Conservation (phyloP, 306 rosid species). For the Fragaria iinumae region DNA sequence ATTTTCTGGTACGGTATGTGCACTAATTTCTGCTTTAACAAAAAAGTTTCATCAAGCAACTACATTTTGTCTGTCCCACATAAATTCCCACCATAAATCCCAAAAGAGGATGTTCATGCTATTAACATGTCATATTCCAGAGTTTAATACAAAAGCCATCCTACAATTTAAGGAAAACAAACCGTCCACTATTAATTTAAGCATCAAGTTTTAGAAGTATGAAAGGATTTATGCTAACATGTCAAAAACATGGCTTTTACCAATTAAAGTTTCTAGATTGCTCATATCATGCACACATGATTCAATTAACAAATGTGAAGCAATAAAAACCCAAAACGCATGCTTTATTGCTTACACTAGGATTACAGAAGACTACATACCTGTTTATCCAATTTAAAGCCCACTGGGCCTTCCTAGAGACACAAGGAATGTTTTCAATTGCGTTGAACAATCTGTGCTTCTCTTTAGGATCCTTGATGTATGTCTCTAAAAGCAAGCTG, state of each 20-base stretch:
- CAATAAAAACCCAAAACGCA: not conserved
- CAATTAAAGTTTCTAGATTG: not conserved
- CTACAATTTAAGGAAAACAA: not conserved
- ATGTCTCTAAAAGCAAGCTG: slow-evolving; percentile 89
- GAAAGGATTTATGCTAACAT: not conserved
- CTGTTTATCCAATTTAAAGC: slow-evolving; percentile 82
- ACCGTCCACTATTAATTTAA: not conserved
- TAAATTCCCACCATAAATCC: not conserved
- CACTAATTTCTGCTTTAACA: not conserved
- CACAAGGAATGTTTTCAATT: slow-evolving; percentile 74
- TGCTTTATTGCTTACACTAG: not conserved
- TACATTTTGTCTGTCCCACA: not conserved
- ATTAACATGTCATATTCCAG: not conserved
- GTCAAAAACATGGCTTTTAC: not conserved
- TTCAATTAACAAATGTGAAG: not conserved
- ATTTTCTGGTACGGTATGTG: not conserved
- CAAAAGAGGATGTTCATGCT: not conserved
- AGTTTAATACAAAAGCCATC: not conserved
- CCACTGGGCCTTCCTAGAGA: slow-evolving; percentile 86
- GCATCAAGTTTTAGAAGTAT: not conserved
- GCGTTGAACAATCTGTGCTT: slow-evolving; percentile 82
- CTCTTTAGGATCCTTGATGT: slow-evolving; percentile 79
- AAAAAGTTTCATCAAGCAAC: not conserved
- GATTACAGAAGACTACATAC: slow-evolving; percentile 24
- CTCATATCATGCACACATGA: not conserved